Conservation (phyloP, 129 eudicot species). For the Escallonia herrerae region DNA sequence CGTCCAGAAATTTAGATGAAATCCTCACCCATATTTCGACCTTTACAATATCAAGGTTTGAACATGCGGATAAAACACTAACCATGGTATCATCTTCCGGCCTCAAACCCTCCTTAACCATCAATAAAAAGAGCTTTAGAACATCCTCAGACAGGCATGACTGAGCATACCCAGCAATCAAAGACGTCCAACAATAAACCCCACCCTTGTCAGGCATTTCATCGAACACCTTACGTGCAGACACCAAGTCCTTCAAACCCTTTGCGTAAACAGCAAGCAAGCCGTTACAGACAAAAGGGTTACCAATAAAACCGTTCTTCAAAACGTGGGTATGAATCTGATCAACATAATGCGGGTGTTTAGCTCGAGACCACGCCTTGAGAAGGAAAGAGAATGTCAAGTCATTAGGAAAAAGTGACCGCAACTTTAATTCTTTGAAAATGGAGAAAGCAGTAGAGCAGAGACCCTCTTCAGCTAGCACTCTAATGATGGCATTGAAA, state of each 20-base stretch:
- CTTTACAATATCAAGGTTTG: slow-evolving; percentile 18
- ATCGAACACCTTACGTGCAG: slow-evolving; percentile 53
- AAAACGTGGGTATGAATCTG: slow-evolving; percentile 40
- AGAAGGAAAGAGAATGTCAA: slow-evolving; percentile 45
- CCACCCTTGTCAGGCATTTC: slow-evolving; percentile 52
- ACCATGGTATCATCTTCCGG: slow-evolving; percentile 53
- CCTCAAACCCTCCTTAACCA: slow-evolving; percentile 29
- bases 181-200: slow-evolving; percentile 49
- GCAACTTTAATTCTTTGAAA: slow-evolving; percentile 17
- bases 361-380: slow-evolving; percentile 28
- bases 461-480: slow-evolving; percentile 29
- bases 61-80: slow-evolving; percentile 52
- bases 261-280: slow-evolving; percentile 33
- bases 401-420: slow-evolving; percentile 34
- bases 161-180: slow-evolving; percentile 70
- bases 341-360: slow-evolving; percentile 16
- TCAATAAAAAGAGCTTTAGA: slow-evolving; percentile 27
- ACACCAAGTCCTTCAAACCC: slow-evolving; percentile 26
- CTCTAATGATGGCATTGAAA: slow-evolving; percentile 50
- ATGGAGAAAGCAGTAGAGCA: slow-evolving; percentile 17
- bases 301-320: slow-evolving; percentile 29
- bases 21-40: slow-evolving; percentile 31
- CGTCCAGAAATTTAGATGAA: slow-evolving; percentile 6
- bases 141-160: slow-evolving; percentile 36
- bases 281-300: slow-evolving; percentile 40